Evolutionary conservation across 345 rosid genomes (phyloP).

Genomic region (Aquilaria malaccensis): DNA sequence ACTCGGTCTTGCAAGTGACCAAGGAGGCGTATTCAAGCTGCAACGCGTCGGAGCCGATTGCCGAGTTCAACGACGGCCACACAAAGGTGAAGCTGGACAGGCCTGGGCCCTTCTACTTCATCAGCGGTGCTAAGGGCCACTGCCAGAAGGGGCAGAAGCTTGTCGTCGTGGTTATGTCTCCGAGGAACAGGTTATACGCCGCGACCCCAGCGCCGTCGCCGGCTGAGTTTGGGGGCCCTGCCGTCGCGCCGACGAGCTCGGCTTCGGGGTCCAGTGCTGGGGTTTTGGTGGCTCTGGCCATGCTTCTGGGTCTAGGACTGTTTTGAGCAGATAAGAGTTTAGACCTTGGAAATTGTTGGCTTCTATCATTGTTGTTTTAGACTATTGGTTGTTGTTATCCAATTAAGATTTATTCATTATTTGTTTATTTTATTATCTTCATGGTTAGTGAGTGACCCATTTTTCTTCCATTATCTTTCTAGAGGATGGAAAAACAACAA

Average conservation of each 20-base stretch:
- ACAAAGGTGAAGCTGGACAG: slow-evolving; percentile 54
- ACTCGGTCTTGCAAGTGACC: slow-evolving; percentile 69
- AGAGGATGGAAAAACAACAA: too few relatives aligned
- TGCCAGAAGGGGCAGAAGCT: slow-evolving; percentile 81
- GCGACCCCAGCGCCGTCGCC: slow-evolving; percentile 81
- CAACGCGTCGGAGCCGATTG: slow-evolving; percentile 47
- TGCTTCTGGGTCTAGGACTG: slow-evolving; percentile 27
- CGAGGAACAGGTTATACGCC: slow-evolving; percentile 20
- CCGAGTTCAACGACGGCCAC: slow-evolving; percentile 56
- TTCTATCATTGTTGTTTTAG: too few relatives aligned
- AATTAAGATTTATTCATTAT: too few relatives aligned
- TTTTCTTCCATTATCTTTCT: too few relatives aligned
- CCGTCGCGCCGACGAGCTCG: slow-evolving; percentile 54
- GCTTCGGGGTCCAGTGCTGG: slow-evolving; percentile 23
- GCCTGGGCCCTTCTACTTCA: slow-evolving; percentile 67
- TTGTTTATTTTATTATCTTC: too few relatives aligned
- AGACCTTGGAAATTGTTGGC: too few relatives aligned
- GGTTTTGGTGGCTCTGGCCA: slow-evolving; percentile 7
- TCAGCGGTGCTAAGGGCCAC: slow-evolving; percentile 67
- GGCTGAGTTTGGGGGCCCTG: slow-evolving; percentile 39
- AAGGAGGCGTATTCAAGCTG: slow-evolving; percentile 54
- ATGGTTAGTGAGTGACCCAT: too few relatives aligned
- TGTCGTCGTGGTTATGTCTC: slow-evolving; percentile 50
- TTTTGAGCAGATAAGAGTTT: slow-evolving; percentile 9
- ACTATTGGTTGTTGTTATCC: too few relatives aligned